These are phyloP conservation scores for Colletotrichum tropicicola DNA, from an alignment of 2,329 filamentous ascomycete genomes.

Conservation along the genomic window DNA sequence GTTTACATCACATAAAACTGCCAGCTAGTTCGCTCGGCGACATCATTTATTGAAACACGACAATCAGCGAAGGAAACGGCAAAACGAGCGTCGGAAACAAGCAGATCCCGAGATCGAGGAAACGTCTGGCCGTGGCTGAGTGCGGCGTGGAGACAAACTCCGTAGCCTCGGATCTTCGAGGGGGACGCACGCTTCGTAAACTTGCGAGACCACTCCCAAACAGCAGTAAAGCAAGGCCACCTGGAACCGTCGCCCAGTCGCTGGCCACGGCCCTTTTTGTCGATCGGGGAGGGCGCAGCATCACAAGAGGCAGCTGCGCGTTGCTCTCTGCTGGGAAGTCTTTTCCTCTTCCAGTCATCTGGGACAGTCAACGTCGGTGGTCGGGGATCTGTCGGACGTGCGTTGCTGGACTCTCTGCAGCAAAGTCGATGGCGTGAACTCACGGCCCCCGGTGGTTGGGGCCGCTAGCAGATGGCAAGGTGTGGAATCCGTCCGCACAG, in stretches of 20 bases:
- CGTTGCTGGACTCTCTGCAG: neutral
- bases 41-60: too few relatives aligned
- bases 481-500: too few relatives aligned
- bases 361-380: conserved; percentile 20
- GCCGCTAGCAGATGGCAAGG: neutral
- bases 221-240: neutral
- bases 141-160: neutral
- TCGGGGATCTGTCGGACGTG: conserved; percentile 18
- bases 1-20: too few relatives aligned
- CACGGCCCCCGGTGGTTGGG: conserved; percentile 10
- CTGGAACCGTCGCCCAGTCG: neutral
- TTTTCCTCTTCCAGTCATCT: conserved; percentile 8
- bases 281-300: neutral
- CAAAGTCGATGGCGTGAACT: conserved; percentile 12
- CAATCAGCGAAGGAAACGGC: too few relatives aligned
- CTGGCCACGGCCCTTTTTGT: neutral
- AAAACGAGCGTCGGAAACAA: too few relatives aligned
- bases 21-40: too few relatives aligned
- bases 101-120: too few relatives aligned
- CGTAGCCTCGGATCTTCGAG: neutral
- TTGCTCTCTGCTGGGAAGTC: neutral
- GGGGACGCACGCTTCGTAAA: neutral
- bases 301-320: neutral
- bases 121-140: too few relatives aligned
- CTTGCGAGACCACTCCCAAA: conserved; percentile 1